Base-by-base conservation (phyloP, 305 asterid species). In the Withania somnifera region DNA sequence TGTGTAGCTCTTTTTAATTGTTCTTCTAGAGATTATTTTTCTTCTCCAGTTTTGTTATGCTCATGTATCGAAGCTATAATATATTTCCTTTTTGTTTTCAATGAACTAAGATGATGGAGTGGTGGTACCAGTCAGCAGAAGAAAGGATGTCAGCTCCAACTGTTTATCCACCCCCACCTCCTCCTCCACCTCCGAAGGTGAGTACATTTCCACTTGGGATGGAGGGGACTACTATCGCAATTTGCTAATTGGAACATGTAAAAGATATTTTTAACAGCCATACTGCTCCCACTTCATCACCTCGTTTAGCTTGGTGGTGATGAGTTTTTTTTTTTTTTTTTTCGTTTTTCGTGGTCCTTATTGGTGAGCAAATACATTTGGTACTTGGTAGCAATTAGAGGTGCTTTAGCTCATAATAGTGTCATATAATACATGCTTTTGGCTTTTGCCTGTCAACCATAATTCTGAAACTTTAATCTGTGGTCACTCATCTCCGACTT, bases 41-140 rank as follows among this genome's bases (percentile, higher is more conserved):
- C 26, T 40, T 79, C 76, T 30, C 60, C 38, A 11, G 11, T 15
- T 79, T 36, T 79, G 19, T 58, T 58, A 5, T 40, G 73, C 32
- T 58, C 38, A 63, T 26, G 42, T 73, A 24, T 73, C 36, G 15
- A 50, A 9, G 11, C 47, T 50, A 51, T 75, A 32, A 50, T 50
- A 50, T 50, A 75, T 50, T 32, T 40, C 66, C 61, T 52, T 51
- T 66, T 22, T 24, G 28, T 19, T 61, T 42, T 60, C 57, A 61
- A 76, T 82, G 34, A 32, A 40, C 71, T 53, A 86, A 96, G 99
- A 96, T 96, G 99, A 96, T 94, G 99, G 99, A 96, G 83, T 96
- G 98, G 99, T 96, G 99, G 99, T 96, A 96, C 89, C 99, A 96
- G 88, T 94, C 98, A 36, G 99, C 98, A 2, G 99, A 96, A 86